Conservation (phyloP, 441 rosid species). For the Jatropha multifida region DNA sequence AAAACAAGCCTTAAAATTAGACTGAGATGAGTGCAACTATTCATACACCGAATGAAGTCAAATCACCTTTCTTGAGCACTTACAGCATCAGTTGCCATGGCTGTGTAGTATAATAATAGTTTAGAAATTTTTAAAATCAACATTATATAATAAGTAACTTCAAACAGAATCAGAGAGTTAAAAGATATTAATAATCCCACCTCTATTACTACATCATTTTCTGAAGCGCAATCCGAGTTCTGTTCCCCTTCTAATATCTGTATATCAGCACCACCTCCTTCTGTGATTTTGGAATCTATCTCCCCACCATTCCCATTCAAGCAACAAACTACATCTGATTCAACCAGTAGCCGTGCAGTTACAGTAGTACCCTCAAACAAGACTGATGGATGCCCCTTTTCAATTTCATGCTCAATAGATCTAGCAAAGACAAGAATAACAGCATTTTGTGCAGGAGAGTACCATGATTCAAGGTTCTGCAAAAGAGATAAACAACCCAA, state of each 20-base stretch:
- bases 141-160: background rate
- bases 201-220: slow-evolving; percentile 53
- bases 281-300: slow-evolving; percentile 28
- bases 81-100: background rate
- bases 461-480: slow-evolving; percentile 45
- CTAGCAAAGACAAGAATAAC: slow-evolving; percentile 51
- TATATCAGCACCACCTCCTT: slow-evolving; percentile 40
- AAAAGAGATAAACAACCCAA: slow-evolving; percentile 14
- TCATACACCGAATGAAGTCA: too few species aligned
- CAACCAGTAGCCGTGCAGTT: slow-evolving; percentile 52
- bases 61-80: background rate
- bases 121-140: background rate
- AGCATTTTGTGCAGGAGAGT: slow-evolving; percentile 69
- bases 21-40: too few species aligned
- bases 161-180: background rate
- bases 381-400: slow-evolving; percentile 34
- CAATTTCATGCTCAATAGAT: slow-evolving; percentile 51
- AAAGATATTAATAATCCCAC: slow-evolving; percentile 26
- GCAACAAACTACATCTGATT: slow-evolving; percentile 35
- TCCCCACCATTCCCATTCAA: slow-evolving; percentile 29
- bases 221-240: slow-evolving; percentile 26
- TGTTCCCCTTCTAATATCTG: slow-evolving; percentile 37
- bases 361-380: slow-evolving; percentile 33
- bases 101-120: background rate
- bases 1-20: too few species aligned